phyloP scores from a whole-genome alignment of 2,329 filamentous ascomycete genomes.

The Colletotrichum sansevieriae region DNA sequence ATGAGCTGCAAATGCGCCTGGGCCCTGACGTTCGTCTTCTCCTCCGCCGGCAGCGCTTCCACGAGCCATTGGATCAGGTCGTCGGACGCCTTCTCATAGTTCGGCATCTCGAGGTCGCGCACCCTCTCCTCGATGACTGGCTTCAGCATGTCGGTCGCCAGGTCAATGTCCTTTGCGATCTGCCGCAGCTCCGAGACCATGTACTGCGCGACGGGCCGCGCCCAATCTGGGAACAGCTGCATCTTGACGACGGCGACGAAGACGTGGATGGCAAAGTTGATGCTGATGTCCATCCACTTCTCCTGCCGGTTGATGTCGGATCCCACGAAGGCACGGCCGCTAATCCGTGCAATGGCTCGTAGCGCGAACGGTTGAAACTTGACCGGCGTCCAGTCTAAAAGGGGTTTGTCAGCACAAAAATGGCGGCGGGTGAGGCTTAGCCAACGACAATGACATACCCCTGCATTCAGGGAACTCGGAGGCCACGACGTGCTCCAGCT shows the following conservation, averaged over 20 bases:
- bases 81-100: conserved; percentile 53
- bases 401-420: conserved; percentile 19
- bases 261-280: conserved; percentile 64
- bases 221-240: conserved; percentile 64
- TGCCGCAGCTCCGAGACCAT: conserved; percentile 61
- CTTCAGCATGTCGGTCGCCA: conserved; percentile 57
- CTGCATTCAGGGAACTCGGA: conserved; percentile 63
- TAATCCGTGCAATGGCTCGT: conserved; percentile 65
- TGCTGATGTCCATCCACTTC: conserved; percentile 65
- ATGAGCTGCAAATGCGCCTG: conserved; percentile 61
- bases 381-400: conserved; percentile 66
- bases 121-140: conserved; percentile 62
- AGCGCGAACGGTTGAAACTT: conserved; percentile 66
- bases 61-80: conserved; percentile 62
- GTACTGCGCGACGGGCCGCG: conserved; percentile 60
- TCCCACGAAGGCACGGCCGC: conserved; percentile 67
- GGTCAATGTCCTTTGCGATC: conserved; percentile 58
- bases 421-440: too few species aligned
- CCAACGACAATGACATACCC: conserved; percentile 45
- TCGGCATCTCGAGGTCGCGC: conserved; percentile 54
- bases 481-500: conserved; percentile 59
- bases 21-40: conserved; percentile 53
- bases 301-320: conserved; percentile 63
- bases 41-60: conserved; percentile 54
- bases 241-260: conserved; percentile 63